Conservation (phyloP, 768 basidiomycete genomes). For the Lentinula edodes region DNA sequence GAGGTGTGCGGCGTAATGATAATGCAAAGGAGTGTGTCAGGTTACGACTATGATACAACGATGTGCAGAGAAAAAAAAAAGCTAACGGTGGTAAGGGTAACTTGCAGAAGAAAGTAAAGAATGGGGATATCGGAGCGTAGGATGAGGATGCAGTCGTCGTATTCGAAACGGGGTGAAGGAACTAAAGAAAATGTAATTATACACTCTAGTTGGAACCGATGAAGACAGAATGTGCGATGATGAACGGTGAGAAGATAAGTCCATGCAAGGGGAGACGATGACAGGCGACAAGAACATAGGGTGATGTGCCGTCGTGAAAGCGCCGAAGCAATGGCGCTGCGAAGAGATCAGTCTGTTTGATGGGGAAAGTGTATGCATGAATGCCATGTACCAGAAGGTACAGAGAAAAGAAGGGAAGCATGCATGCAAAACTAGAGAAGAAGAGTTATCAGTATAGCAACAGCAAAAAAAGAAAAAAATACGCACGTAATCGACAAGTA, state of each 20-base stretch:
- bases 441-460: not conserved
- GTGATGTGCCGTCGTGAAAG: not conserved
- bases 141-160: not conserved
- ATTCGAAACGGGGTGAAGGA: not conserved
- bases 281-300: not conserved
- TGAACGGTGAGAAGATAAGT: not conserved
- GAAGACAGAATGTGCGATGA: constrained; percentile 2
- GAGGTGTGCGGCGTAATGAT: not conserved
- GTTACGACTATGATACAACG: not conserved
- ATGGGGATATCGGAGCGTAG: not conserved
- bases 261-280: constrained; percentile 3
- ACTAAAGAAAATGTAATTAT: not conserved
- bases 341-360: not conserved
- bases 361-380: constrained; percentile 1
- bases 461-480: not conserved
- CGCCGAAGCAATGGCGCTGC: not conserved
- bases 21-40: constrained; percentile 2
- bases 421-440: not conserved
- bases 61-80: not conserved
- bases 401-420: not conserved
- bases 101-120: not conserved
- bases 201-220: constrained; percentile 3
- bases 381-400: not conserved
- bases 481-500: constrained; percentile 6
- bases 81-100: not conserved